Evolutionary conservation across 2,329 filamentous ascomycete genomes (phyloP).

Genomic region (Pestalotiopsis sp.): DNA sequence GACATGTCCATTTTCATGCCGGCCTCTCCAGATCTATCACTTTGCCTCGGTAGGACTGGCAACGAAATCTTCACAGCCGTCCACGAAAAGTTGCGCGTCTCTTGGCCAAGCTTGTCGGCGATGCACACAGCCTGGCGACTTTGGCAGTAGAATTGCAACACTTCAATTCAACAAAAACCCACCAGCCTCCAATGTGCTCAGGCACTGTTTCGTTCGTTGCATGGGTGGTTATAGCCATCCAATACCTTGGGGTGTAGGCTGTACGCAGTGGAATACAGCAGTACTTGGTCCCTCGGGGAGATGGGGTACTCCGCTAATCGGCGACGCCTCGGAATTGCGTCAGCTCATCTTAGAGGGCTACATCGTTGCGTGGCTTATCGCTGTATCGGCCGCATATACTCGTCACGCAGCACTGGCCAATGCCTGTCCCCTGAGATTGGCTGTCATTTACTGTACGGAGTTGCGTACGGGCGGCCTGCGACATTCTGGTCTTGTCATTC

Average conservation of each 20-base stretch:
- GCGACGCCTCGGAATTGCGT: constrained; percentile 8
- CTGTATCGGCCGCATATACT: constrained; percentile 2
- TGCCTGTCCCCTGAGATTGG: background rate
- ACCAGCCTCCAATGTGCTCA: background rate
- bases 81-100: background rate
- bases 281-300: background rate
- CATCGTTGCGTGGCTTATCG: constrained; percentile 3
- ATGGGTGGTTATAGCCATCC: background rate
- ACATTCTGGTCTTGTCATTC: background rate
- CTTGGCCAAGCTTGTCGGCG: background rate
- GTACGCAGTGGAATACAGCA: background rate
- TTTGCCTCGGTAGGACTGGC: background rate
- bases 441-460: background rate
- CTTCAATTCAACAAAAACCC: background rate
- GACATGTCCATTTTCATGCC: background rate
- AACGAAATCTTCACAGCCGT: background rate
- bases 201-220: background rate
- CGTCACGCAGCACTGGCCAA: background rate
- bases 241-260: background rate
- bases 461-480: background rate
- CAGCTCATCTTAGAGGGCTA: constrained; percentile 8
- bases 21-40: background rate
- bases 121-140: constrained; percentile 6
- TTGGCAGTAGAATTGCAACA: background rate
- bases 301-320: constrained; percentile 4